These are phyloP conservation scores for Colletotrichum tropicale DNA, from an alignment of 2,329 filamentous ascomycete genomes.

Conservation along the genomic window DNA sequence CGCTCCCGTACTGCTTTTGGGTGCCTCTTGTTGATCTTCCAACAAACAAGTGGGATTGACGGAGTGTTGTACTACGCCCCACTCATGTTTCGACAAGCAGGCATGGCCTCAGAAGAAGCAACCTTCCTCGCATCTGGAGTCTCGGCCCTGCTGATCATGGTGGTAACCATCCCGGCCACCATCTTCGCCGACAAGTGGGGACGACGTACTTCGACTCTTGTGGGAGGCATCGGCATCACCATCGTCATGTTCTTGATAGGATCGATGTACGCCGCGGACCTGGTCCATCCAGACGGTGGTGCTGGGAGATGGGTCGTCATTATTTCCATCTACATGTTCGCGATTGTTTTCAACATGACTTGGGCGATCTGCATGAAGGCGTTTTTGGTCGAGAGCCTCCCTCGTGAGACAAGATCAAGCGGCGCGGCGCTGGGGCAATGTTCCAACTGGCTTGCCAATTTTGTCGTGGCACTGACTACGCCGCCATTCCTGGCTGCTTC, in stretches of 20 bases:
- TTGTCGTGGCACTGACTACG: conserved; percentile 47
- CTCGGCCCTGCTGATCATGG: conserved; percentile 60
- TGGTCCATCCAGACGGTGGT: conserved; percentile 36
- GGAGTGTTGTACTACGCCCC: conserved; percentile 68
- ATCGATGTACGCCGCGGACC: conserved; percentile 49
- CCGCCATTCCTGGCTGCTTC: conserved; percentile 41
- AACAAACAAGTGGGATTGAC: conserved; percentile 66
- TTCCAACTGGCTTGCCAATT: conserved; percentile 55
- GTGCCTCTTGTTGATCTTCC: conserved; percentile 57
- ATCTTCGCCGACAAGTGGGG: conserved; percentile 62
- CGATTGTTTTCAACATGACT: conserved; percentile 45
- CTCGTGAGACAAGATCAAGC: conserved; percentile 55
- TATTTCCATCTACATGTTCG: conserved; percentile 54
- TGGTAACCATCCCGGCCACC: conserved; percentile 57
- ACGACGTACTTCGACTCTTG: conserved; percentile 54
- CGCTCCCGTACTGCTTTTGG: conserved; percentile 54
- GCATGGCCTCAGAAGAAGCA: conserved; percentile 54
- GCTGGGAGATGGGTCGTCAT: conserved; percentile 55
- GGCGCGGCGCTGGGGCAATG: conserved; percentile 58
- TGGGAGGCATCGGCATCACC: conserved; percentile 55
- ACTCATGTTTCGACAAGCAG: conserved; percentile 62
- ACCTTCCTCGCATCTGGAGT: conserved; percentile 64
- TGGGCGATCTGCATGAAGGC: conserved; percentile 58
- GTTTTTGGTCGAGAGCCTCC: conserved; percentile 61
- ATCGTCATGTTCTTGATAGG: conserved; percentile 58